phyloP scores from a whole-genome alignment of 345 rosid species.

The Euphorbia pulcherrima region DNA sequence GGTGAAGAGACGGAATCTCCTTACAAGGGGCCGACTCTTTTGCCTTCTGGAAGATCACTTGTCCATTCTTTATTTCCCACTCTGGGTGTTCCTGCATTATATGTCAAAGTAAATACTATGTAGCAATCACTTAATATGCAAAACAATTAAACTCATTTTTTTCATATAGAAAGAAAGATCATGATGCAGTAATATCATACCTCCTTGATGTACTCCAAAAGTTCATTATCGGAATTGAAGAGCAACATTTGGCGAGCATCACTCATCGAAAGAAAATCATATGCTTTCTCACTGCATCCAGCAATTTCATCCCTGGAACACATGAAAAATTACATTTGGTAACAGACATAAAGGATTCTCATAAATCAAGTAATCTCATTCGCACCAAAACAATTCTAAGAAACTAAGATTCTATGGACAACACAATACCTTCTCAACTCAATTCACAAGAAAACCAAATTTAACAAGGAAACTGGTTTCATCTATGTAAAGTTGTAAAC shows the following conservation, averaged over 20 bases:
- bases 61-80: constrained; percentile 85
- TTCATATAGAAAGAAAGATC: no score
- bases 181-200: constrained; percentile 31
- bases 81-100: constrained; percentile 77
- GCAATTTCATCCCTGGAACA: constrained; percentile 83
- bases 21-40: constrained; percentile 83
- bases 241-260: constrained; percentile 75
- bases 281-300: constrained; percentile 99
- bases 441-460: neutral
- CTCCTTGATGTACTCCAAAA: constrained; percentile 66
- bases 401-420: no score
- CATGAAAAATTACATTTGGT: constrained; percentile 6
- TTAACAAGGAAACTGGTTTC: neutral
- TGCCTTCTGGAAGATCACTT: constrained; percentile 79
- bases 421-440: neutral
- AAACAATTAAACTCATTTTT: neutral
- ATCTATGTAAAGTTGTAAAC: neutral
- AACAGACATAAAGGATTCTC: no score
- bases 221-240: constrained; percentile 74
- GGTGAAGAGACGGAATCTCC: constrained; percentile 95
- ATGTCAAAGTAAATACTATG: neutral
- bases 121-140: neutral
- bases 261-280: constrained; percentile 65
- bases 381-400: no score
- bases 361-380: no score